These are phyloP conservation scores for Apocynum venetum DNA, from an alignment of 257 asterid genomes.

Conservation along the genomic window DNA sequence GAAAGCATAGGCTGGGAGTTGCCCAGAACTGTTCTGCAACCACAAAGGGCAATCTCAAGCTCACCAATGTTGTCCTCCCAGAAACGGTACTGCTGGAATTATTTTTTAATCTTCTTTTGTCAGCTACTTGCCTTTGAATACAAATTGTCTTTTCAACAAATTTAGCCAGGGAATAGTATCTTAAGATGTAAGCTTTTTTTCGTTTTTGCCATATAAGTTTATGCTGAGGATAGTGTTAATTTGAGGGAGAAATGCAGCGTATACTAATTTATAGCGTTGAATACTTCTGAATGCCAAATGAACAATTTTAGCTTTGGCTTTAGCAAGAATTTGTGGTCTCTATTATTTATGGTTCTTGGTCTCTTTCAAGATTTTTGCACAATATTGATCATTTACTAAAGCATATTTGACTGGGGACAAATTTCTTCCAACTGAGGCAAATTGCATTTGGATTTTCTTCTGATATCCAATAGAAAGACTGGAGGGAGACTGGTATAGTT, in stretches of 20 bases:
- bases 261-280: neutral
- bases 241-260: neutral
- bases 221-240: neutral
- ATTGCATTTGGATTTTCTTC: conserved; percentile 6
- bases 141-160: neutral
- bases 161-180: neutral
- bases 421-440: conserved; percentile 2
- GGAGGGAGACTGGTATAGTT: conserved; percentile 86
- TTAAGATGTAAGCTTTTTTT: neutral
- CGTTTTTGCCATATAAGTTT: neutral
- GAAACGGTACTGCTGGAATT: conserved; percentile 44
- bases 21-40: conserved; percentile 99
- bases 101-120: neutral
- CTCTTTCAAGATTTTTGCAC: neutral
- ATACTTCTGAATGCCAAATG: neutral
- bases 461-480: conserved; percentile 59
- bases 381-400: neutral
- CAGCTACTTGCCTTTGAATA: neutral
- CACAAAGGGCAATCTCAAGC: conserved; percentile 67
- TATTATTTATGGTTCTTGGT: neutral
- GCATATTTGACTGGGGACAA: neutral
- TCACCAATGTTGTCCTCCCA: conserved; percentile 52
- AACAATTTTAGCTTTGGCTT: neutral
- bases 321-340: neutral
- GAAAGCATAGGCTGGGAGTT: conserved; percentile 68